Conservation (phyloP, 2,329 filamentous ascomycete species). For the Uncinocarpus reesii region DNA sequence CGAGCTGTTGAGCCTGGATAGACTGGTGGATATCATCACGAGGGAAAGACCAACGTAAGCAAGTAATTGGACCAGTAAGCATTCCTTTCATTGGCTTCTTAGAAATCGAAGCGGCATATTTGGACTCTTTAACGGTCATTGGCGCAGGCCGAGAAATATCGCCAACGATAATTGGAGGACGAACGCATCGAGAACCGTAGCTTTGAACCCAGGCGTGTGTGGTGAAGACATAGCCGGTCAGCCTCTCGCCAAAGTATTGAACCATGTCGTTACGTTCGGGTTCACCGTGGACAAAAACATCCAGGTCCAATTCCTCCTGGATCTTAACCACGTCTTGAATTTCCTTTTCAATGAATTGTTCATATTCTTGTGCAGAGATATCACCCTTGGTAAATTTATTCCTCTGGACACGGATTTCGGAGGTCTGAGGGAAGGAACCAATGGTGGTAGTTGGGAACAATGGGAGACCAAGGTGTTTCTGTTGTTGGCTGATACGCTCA, state of each 20-base stretch:
- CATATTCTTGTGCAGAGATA: conserved; percentile 84
- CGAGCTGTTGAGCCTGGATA: conserved; percentile 96
- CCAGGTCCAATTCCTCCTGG: conserved; percentile 94
- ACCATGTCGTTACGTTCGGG: conserved; percentile 99
- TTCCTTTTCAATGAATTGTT: conserved; percentile 99
- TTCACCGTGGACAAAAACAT: conserved; percentile 97
- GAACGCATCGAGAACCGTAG: conserved; percentile 96
- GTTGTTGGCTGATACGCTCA: conserved; percentile 73
- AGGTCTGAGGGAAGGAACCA: conserved; percentile 98
- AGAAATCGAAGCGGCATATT: conserved; percentile 91
- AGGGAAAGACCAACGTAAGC: conserved; percentile 98
- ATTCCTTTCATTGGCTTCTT: conserved; percentile 99
- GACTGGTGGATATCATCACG: conserved; percentile 99
- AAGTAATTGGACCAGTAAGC: conserved; percentile 98
- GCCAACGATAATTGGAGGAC: conserved; percentile 95
- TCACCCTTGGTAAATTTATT: conserved; percentile 99
- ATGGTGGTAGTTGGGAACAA: conserved; percentile 99
- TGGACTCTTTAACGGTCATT: conserved; percentile 99
- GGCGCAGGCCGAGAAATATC: conserved; percentile 93
- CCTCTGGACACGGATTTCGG: conserved; percentile 91
- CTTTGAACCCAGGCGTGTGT: conserved; percentile 98
- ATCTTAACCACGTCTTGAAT: conserved; percentile 90
- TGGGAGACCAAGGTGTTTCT: conserved; percentile 84
- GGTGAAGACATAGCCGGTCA: conserved; percentile 96
- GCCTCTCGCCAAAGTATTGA: conserved; percentile 97